Percentiles rank a stretch among this genome's conserved stretches.
phyloP scores from a whole-genome alignment of 306 rosid genomes.

The Trifolium repens region DNA sequence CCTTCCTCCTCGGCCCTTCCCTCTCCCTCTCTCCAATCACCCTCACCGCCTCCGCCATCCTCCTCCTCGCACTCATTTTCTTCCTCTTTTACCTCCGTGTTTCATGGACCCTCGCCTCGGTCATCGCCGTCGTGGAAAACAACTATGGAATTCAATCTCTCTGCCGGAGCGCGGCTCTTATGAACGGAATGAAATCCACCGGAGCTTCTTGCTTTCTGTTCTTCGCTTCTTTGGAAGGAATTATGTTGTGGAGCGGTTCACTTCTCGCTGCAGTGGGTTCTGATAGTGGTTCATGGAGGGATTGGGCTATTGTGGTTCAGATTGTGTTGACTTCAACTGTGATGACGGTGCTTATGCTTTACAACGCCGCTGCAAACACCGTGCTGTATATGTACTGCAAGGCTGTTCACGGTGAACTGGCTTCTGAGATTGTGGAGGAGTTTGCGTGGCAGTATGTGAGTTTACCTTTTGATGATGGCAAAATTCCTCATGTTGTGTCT shows the following conservation, averaged over 20 bases:
- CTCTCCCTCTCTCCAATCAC: conserved; percentile 42
- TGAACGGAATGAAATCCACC: conserved; percentile 51
- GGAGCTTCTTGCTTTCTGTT: conserved; percentile 47
- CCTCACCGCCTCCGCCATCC: conserved; percentile 1
- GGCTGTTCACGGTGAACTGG: conserved; percentile 58
- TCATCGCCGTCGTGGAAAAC: conserved; percentile 55
- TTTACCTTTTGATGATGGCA: conserved; percentile 72
- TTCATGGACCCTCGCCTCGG: conserved; percentile 55
- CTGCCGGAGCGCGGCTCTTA: conserved; percentile 50
- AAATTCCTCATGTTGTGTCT: conserved; percentile 77
- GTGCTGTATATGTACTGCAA: conserved; percentile 56
- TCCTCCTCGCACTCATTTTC: background rate
- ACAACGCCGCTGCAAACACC: conserved; percentile 55
- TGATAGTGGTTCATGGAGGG: conserved; percentile 45
- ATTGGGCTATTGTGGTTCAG: conserved; percentile 54
- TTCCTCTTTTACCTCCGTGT: conserved; percentile 53
- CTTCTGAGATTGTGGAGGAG: conserved; percentile 59
- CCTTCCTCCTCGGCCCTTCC: conserved; percentile 19
- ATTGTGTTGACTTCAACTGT: conserved; percentile 58
- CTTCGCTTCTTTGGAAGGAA: conserved; percentile 44
- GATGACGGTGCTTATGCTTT: conserved; percentile 55
- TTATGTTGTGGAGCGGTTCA: conserved; percentile 44
- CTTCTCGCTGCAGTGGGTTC: conserved; percentile 25
- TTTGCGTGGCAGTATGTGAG: conserved; percentile 55
- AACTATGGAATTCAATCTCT: conserved; percentile 54